Percentiles rank a stretch among this genome's conserved stretches.
phyloP scores from a whole-genome alignment of 2,329 filamentous ascomycete genomes.

The Colletotrichum godetiae region DNA sequence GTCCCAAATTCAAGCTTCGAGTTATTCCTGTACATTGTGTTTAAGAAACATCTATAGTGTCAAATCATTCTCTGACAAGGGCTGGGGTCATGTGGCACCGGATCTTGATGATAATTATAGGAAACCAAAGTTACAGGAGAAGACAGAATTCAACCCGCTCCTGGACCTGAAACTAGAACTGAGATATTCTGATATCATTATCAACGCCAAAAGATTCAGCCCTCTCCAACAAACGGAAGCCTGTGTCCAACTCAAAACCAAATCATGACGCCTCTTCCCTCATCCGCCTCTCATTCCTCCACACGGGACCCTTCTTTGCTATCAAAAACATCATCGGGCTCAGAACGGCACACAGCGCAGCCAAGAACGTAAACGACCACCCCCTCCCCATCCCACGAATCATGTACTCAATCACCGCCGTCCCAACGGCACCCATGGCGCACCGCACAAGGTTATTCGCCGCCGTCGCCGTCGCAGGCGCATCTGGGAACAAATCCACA shows the following conservation, averaged over 20 bases:
- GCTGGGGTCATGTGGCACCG: background rate
- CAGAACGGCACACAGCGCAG: slow-evolving; percentile 59
- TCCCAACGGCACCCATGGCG: slow-evolving; percentile 67
- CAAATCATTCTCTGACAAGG: background rate
- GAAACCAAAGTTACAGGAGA: background rate
- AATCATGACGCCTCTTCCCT: slow-evolving; percentile 36
- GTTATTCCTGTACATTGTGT: background rate
- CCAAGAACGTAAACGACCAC: slow-evolving; percentile 72
- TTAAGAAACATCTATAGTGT: background rate
- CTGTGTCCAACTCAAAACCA: background rate
- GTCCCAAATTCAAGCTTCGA: background rate
- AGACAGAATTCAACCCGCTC: background rate
- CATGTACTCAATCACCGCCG: slow-evolving; percentile 70
- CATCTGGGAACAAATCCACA: slow-evolving; percentile 71
- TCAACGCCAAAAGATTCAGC: background rate
- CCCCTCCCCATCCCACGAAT: slow-evolving; percentile 67
- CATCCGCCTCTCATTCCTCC: slow-evolving; percentile 62
- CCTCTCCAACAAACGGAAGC: background rate
- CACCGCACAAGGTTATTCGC: slow-evolving; percentile 75
- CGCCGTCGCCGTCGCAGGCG: slow-evolving; percentile 71
- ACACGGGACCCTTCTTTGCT: slow-evolving; percentile 58
- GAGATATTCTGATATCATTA: background rate
- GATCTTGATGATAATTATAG: background rate
- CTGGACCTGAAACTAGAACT: background rate
- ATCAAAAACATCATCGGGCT: slow-evolving; percentile 63